Evolutionary conservation across 2,329 filamentous ascomycete genomes (phyloP), one percentile per base, ranked within the genome.

Genomic region (Zasmidium cellare): DNA sequence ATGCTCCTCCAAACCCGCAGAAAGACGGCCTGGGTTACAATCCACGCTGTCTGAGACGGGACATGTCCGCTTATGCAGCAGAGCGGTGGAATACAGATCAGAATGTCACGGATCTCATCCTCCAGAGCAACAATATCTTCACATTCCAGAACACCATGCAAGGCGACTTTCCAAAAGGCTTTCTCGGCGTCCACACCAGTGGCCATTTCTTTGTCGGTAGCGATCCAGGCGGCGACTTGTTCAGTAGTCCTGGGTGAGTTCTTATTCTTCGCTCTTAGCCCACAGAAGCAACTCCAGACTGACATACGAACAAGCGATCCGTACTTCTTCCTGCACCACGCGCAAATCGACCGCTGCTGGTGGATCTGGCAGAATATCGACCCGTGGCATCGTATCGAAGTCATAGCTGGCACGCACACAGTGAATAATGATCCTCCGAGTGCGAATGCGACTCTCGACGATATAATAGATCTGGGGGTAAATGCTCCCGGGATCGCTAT

Each of bases 291-390:
- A n/a, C n/a, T 16, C 7, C 11, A 41, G 16, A 18, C 35, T 41
- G 16, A 41, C 5, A 6, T 18, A n/a, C 24, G 18, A n/a, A 31
- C 49, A 3, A 23, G 49, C 38, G 55, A 57, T 18, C 55, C 79
- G 1, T 67, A 71, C 12, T 82, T 82, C 70, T 82, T 74, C 67
- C 70, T 79, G 18, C 80, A 82, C 57, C 80, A 82, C 58, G 62
- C 64, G 9, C 76, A 76, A 72, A 75, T 82, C 22, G 62, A 66
- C 47, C 72, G 77, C 1, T 61, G 75, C 1, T 83, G 74, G 69
- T 79, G 75, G 72, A 79, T 77, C 9, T 83, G 80, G 80, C 80
- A 83, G 64, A 77, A 77, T 56, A 65, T 74, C 46, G 73, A 80
- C 23, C 55, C 55, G 11, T 38, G 18, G 11, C 23, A 52, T 20